Evolutionary conservation across 352 stramenopile species (phyloP), one percentile per base, ranked within the genome.

Genomic region (Phytophthora citrophthora): DNA sequence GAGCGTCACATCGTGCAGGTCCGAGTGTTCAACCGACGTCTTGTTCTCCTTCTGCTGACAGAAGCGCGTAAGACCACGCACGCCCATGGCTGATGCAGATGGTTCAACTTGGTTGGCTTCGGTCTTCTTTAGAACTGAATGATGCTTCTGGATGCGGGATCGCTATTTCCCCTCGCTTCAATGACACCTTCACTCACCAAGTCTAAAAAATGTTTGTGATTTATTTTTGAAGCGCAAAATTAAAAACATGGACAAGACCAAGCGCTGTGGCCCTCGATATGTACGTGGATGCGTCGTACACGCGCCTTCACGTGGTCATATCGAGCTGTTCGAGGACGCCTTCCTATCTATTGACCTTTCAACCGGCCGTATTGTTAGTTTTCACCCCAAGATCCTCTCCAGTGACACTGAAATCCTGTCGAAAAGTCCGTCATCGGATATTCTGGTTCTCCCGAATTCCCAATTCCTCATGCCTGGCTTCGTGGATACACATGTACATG

Each of bases 401-500:
- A 36, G 48, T 1, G 74, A 86, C 49, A 13, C 74, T 15, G 24
- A 16, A 24, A 56, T 72, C 4, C 58, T 79, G 8, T 41, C 52
- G 5, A 39, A 54, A 15, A 15, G 16, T 5, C 18, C 13, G 0
- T 31, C 20, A 4, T 58, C 50, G 1, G 45, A 41, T 4, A 11
- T 59, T 5, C 61, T 86, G 18, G 29, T 51, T 36, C 68, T 89
- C 0, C 1, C 11, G 9, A 20, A 40, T 20, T 49, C 72, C 20
- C 69, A 94, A 61, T 84, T 98, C 38, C 68, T 98, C 20, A 70
- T 96, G 54, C 93, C 93, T 15, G 93, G 93, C 49, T 95, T 98
- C 61, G 62, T 98, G 45, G 93, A 98, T 76, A 89, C 83, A 11
- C 93, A 98, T 70, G 83, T 95, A 43, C 93, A 98, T 66, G 93